A percentile compares a stretch with the other conserved stretches of the same genome.
Evolutionary conservation across 1,284 basidiomycete genomes (phyloP).

Genomic region (Singerocomus inundabilis): DNA sequence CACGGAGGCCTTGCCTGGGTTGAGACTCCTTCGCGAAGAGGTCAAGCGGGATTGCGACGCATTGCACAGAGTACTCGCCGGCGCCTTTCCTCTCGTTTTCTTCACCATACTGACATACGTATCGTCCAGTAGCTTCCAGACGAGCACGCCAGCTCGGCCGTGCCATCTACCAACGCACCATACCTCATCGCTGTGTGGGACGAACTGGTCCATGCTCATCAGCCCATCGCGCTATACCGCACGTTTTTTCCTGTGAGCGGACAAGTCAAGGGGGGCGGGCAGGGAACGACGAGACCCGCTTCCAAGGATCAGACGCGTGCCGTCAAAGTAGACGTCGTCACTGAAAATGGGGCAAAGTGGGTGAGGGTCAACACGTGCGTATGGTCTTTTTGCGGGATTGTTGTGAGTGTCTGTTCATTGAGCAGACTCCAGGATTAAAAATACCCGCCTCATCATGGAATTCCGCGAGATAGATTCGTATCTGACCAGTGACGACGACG

Average conservation of each 20-base stretch:
- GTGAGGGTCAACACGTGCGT: conserved; percentile 83
- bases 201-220: conserved; percentile 59
- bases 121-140: conserved; percentile 59
- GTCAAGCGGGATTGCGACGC: conserved; percentile 42
- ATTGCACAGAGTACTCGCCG: conserved; percentile 33
- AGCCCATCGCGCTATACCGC: conserved; percentile 59
- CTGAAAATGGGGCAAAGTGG: conserved; percentile 71
- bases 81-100: neutral
- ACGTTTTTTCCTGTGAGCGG: conserved; percentile 40
- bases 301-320: neutral
- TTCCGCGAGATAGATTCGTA: conserved; percentile 83
- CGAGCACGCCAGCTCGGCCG: conserved; percentile 37
- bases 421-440: conserved; percentile 57
- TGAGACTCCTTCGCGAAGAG: conserved; percentile 41
- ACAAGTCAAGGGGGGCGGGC: conserved; percentile 10
- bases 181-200: conserved; percentile 79
- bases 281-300: neutral
- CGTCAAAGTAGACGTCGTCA: conserved; percentile 79
- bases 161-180: conserved; percentile 70
- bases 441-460: conserved; percentile 69
- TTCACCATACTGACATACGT: conserved; percentile 6
- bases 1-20: conserved; percentile 34
- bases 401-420: neutral
- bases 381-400: neutral
- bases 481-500: conserved; percentile 62